Evolutionary conservation across 2,329 filamentous ascomycete species (phyloP), one percentile per base, ranked within the genome.

Genomic region (Leptographium flavum): DNA sequence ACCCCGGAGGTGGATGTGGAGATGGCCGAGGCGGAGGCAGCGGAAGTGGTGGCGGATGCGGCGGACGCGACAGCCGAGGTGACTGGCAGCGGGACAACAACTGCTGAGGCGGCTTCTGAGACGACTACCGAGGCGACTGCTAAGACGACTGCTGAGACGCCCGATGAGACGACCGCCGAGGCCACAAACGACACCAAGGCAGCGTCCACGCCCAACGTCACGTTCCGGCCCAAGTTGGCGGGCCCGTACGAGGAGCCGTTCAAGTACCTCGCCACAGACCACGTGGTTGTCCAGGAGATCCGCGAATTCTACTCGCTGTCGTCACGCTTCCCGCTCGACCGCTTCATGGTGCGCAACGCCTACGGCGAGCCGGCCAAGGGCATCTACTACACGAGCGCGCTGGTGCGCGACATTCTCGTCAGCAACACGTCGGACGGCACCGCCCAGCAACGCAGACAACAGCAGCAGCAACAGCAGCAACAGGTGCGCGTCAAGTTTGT

Each of bases 271-370:
- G 63, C 79, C 9, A 64, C 77, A 0, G 73, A 81, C 23, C 85
- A 95, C 59, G 67, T 78, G 3, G 85, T 92, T 48, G 80, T 98
- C 45, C 61, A 78, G 50, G 71, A 73, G 45, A 90, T 98, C 57
- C 82, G 80, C 56, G 62, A 74, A 3, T 96, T 96, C 66, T 98
- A 96, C 67, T 72, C 82, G 44, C 71, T 96, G 50, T 88, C 86
- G 0, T 62, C 78, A 0, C 80, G 82, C 40, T 98, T 98, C 69
- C 92, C 92, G 0, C 73, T 80, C 21, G 84, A 94, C 61, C 81
- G 90, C 46, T 98, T 92, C 68, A 85, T 98, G 80, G 92, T 98
- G 43, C 84, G 92, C 56, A 98, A 98, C 65, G 85, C 85, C 23
- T 74, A 81, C 50, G 92, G 87, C 40, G 79, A 87, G 58, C 87